Evolutionary conservation across 1,139 yeast genomes (phyloP).

Genomic region (Pichia sp.): DNA sequence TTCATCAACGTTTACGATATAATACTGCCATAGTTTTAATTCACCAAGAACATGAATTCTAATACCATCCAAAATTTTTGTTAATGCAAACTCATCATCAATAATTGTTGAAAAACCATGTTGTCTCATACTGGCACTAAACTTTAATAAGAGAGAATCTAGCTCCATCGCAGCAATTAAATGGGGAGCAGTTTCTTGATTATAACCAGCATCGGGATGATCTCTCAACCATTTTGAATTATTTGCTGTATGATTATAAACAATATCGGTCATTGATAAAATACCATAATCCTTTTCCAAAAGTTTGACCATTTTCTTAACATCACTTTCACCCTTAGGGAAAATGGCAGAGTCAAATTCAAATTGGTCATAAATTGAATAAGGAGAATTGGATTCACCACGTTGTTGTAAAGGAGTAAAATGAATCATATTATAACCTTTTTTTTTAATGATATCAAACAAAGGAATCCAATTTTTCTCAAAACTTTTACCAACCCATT

Average conservation of each 20-base stretch:
- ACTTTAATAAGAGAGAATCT: slow-evolving; percentile 60
- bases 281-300: slow-evolving; percentile 54
- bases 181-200: slow-evolving; percentile 83
- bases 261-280: slow-evolving; percentile 82
- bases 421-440: slow-evolving; percentile 93
- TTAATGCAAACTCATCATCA: slow-evolving; percentile 45
- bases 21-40: slow-evolving; percentile 80
- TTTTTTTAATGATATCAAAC: slow-evolving; percentile 53
- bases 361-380: slow-evolving; percentile 83
- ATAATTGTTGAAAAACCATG: slow-evolving; percentile 58
- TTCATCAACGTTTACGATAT: slow-evolving; percentile 53
- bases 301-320: slow-evolving; percentile 38
- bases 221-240: slow-evolving; percentile 79
- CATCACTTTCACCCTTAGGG: slow-evolving; percentile 40
- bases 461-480: slow-evolving; percentile 55
- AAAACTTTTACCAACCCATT: slow-evolving; percentile 73
- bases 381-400: slow-evolving; percentile 88
- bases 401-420: slow-evolving; percentile 89
- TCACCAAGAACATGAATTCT: slow-evolving; percentile 58
- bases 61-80: slow-evolving; percentile 57
- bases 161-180: slow-evolving; percentile 76
- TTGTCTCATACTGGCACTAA: slow-evolving; percentile 45
- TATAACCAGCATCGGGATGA: slow-evolving; percentile 89
- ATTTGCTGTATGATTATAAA: slow-evolving; percentile 90
- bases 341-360: slow-evolving; percentile 65